Conservation (phyloP, 148 eudicot species). For the Diospyros lotus region DNA sequence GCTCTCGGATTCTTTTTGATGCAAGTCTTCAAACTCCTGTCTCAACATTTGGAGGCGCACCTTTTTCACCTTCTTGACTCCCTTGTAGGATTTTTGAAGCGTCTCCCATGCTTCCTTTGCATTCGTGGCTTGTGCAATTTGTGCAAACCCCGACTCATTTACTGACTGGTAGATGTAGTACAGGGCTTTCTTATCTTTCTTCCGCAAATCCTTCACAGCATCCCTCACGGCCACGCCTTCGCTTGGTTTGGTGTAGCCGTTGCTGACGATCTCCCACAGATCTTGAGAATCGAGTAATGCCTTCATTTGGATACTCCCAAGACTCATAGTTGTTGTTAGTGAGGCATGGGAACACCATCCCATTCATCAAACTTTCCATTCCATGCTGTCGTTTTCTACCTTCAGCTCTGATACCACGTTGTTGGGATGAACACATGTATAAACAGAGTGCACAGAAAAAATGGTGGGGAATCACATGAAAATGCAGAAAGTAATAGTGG, state of each 20-base stretch:
- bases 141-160: constrained; percentile 12
- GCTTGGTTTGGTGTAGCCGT: not conserved
- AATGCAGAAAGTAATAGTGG: too few species aligned
- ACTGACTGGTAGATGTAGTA: not conserved
- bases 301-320: constrained; percentile 19
- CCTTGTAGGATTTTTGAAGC: constrained; percentile 8
- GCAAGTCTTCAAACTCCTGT: constrained; percentile 13
- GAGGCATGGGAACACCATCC: constrained; percentile 2
- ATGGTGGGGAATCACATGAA: too few species aligned
- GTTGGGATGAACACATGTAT: too few species aligned
- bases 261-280: constrained; percentile 12
- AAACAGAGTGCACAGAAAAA: too few species aligned
- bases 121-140: constrained; percentile 8
- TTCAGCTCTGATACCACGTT: constrained; percentile 12
- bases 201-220: constrained; percentile 5
- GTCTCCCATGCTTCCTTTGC: constrained; percentile 21
- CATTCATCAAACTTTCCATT: not conserved
- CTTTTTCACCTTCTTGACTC: constrained; percentile 13
- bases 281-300: constrained; percentile 21
- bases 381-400: too few species aligned
- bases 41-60: constrained; percentile 19
- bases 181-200: constrained; percentile 11
- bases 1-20: constrained; percentile 18
- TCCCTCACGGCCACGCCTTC: not conserved
- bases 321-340: constrained; percentile 17